These are phyloP conservation scores for Moringa oleifera DNA, from an alignment of 345 rosid genomes.

Conservation along the genomic window DNA sequence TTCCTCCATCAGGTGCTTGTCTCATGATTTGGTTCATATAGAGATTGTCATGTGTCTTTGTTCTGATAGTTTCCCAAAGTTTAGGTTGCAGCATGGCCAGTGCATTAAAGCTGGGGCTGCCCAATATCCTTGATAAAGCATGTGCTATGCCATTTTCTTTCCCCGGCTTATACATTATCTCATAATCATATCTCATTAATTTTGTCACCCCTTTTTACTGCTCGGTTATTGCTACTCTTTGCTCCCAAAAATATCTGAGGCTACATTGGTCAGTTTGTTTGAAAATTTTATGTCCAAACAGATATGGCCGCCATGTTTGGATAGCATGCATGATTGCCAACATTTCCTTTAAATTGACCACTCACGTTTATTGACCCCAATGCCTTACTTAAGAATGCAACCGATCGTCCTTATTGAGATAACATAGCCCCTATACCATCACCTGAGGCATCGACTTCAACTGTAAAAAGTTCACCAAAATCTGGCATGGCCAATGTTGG, in stretches of 20 bases:
- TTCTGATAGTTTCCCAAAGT: neutral
- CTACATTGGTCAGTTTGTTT: constrained; percentile 1
- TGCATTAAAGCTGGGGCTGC: neutral
- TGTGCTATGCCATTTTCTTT: neutral
- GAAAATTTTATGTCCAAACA: neutral
- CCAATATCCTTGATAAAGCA: neutral
- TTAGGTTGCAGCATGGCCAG: neutral
- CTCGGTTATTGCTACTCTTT: neutral
- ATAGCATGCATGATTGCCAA: neutral
- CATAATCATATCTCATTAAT: neutral
- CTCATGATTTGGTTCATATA: neutral
- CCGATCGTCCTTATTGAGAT: neutral
- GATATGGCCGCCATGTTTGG: neutral
- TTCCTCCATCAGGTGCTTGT: no score
- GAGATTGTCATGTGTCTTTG: neutral
- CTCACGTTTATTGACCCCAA: neutral
- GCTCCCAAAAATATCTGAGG: neutral
- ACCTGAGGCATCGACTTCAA: neutral
- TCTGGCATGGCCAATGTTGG: neutral
- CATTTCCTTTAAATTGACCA: constrained; percentile 4
- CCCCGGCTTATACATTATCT: neutral
- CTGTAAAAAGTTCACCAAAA: neutral
- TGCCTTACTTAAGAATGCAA: neutral
- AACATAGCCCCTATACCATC: neutral
- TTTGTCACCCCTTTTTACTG: constrained; percentile 1